Evolutionary conservation across 169 alveolate species (phyloP).

Genomic region (Besnoitia besnoiti): DNA sequence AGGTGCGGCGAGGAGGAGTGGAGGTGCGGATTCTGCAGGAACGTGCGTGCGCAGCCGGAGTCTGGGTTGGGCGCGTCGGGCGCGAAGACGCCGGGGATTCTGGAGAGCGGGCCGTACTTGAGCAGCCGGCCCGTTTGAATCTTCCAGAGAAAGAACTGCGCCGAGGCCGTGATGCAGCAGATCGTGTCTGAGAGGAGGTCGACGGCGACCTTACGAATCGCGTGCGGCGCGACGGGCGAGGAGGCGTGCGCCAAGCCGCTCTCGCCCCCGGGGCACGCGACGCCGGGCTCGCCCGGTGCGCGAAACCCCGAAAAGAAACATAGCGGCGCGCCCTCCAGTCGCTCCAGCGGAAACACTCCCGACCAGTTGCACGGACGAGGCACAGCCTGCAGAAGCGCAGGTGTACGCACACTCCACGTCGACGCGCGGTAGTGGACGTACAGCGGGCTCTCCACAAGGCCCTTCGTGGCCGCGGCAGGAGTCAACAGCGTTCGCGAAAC

Average conservation of each 20-base stretch:
- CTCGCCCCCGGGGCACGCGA: not conserved
- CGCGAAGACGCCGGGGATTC: slow-evolving; percentile 43
- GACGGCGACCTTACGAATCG: slow-evolving; percentile 36
- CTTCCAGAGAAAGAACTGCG: slow-evolving; percentile 37
- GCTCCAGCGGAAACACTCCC: slow-evolving; percentile 52
- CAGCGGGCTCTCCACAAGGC: slow-evolving; percentile 56
- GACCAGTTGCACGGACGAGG: slow-evolving; percentile 55
- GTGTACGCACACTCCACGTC: slow-evolving; percentile 42
- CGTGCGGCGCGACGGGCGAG: not conserved
- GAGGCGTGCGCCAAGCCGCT: not conserved
- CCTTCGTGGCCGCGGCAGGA: not conserved
- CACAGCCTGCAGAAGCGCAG: slow-evolving; percentile 40
- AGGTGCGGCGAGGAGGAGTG: slow-evolving; percentile 58
- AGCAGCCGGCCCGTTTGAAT: slow-evolving; percentile 52
- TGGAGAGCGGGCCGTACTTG: slow-evolving; percentile 25
- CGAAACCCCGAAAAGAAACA: no score
- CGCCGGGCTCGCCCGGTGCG: not conserved
- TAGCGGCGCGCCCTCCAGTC: not conserved
- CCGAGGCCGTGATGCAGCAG: slow-evolving; percentile 47
- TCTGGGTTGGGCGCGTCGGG: slow-evolving; percentile 13
- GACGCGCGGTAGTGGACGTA: slow-evolving; percentile 49
- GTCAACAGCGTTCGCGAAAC: not conserved
- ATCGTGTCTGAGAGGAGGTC: slow-evolving; percentile 49
- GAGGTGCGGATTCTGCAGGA: slow-evolving; percentile 48
- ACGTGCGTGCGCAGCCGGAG: not conserved